Evolutionary conservation across 2,329 filamentous ascomycete genomes (phyloP).

Genomic region (Xylaria digitata): DNA sequence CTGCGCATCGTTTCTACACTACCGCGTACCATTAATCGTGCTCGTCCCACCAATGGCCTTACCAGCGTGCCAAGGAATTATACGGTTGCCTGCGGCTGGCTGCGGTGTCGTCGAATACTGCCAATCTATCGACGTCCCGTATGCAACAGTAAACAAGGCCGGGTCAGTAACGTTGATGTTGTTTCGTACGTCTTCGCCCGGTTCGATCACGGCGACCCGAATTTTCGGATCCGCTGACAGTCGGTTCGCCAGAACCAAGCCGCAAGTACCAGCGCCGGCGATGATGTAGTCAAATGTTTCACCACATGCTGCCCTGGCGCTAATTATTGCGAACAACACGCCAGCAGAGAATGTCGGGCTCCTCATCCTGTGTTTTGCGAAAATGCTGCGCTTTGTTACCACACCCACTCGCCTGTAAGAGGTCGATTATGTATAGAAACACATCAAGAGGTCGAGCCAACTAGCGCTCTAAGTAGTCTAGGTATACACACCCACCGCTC

Average conservation of each 20-base stretch:
- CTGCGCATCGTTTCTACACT: background rate
- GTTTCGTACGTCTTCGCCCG: constrained; percentile 51
- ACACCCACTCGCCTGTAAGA: background rate
- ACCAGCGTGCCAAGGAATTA: constrained; percentile 51
- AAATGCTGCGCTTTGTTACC: background rate
- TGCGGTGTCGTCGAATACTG: constrained; percentile 52
- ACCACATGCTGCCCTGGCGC: constrained; percentile 23
- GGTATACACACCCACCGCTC: constrained; percentile 5
- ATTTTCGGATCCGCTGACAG: constrained; percentile 51
- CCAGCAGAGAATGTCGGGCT: background rate
- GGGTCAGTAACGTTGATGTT: constrained; percentile 52
- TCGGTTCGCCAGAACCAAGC: constrained; percentile 53
- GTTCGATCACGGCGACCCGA: constrained; percentile 53
- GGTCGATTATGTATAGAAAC: too few species aligned
- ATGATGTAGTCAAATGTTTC: constrained; percentile 54
- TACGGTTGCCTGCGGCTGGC: constrained; percentile 47
- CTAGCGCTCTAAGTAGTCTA: constrained; percentile 2
- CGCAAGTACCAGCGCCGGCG: constrained; percentile 53
- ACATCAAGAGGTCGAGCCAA: background rate
- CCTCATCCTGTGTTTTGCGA: constrained; percentile 23
- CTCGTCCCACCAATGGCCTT: constrained; percentile 56
- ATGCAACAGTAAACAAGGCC: constrained; percentile 43
- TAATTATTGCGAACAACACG: constrained; percentile 10
- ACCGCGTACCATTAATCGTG: constrained; percentile 53
- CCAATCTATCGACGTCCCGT: constrained; percentile 51